Evolutionary conservation across 305 asterid species (phyloP), one percentile per base, ranked within the genome.

Genomic region (Fraxinus latifolia): DNA sequence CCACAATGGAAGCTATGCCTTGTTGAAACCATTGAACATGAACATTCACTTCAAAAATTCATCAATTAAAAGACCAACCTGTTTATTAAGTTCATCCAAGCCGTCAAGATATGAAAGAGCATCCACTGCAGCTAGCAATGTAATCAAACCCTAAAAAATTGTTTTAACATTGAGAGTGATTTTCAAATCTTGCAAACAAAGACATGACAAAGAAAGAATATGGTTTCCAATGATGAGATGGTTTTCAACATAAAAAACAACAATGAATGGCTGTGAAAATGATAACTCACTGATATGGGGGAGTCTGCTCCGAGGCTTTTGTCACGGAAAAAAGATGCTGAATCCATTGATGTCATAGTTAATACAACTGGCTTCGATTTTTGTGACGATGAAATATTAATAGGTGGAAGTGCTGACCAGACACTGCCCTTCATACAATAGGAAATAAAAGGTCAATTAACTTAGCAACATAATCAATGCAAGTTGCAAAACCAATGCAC

Each of bases 381-480:
- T 82, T 78, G 71, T 73, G 91, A 79, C 17, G 93, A 84, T 60
- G 94, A 89, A 53, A 82, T 68, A 33, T 85, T 89, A 77, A 91
- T 86, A 62, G 97, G 97, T 70, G 97, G 99, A 90, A 96, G 94
- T 55, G 98, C 92, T 83, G 99, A 93, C 98, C 95, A 96, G 90
- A 93, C 99, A 93, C 99, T 96, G 98, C 94, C 94, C 92, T 95
- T 92, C 92, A 92, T 87, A 94, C 87, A 79, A 83, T 86, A 82
- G 89, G 86, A 67, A 85, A 68, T 74, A 7, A 79, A 84, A 87
- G 83, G 83, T 21, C 84, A 91, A 83, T 80, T n/a, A 83, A 83
- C 87, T 84, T 76, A 21, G 72, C 74, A 72, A 77, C 42, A 76
- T 50, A 84, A 82, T 75, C 81, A 71, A 32, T 34, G 82, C n/a